Base-by-base conservation (phyloP, 768 basidiomycete species). In the Cyathus striatus region DNA sequence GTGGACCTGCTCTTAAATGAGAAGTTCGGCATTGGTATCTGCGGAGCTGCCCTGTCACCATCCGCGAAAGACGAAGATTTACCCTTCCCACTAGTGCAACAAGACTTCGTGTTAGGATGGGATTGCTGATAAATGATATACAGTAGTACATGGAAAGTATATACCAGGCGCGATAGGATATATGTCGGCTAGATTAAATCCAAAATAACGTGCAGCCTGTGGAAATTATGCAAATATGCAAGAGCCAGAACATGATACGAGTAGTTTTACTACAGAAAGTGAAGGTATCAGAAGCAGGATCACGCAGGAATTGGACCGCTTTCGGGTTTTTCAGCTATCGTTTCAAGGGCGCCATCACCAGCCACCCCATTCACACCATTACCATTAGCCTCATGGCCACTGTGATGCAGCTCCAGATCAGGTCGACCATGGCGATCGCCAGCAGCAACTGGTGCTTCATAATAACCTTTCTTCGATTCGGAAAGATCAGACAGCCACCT, bases 1-100 rank as follows among this genome's bases (percentile, higher is more conserved):
- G 88, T 90, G 37, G 90, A 91, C 52, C 65, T 89, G 20, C 69
- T 92, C 16, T 65, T 93, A 17, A 72, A 77, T 24, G 86, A 91
- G 23, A 75, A 83, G 53, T 92, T 86, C 59, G 65, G 73, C 25
- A 67, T 78, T 1, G 73, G 82, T n/a, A 72, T 92, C 26, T 93
- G 90, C 57, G 78, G 78, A n/a, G 44, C 49, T 24, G 51, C 47
- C 23, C 49, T 54, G 21, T 42, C 52, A 16, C 36, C 38, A 17
- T 39, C 53, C 24, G 52, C 38, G 27, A 34, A 40, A 9, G 48
- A 47, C 22, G 16, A 44, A 17, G 23, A 43, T 24, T 30, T 23
- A 35, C 43, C 17, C 22, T 22, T 25, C 24, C 25, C 22, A 27
- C 18, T 47, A 16, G 47, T 48, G 16, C 26, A 46, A 22, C 64